Evolutionary conservation across 805 yeast genomes (phyloP).

Genomic region (Saccharomycopsis sp.): DNA sequence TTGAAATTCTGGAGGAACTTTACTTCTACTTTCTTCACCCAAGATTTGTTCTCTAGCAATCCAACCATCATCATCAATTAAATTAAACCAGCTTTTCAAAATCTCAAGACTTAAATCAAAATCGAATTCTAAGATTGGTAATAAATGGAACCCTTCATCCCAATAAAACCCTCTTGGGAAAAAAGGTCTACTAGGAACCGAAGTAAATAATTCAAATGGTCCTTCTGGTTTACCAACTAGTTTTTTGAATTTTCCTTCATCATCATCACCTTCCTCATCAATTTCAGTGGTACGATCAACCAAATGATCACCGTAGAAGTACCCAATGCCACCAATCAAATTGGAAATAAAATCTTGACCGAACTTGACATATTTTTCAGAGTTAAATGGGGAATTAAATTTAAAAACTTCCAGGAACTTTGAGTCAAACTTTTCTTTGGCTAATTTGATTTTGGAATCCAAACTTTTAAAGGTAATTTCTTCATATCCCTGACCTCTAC

Average conservation of each 20-base stretch:
- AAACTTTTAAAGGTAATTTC: slow-evolving; percentile 24
- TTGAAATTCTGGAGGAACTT: slow-evolving; percentile 76
- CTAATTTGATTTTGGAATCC: slow-evolving; percentile 25
- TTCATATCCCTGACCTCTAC: slow-evolving; percentile 7
- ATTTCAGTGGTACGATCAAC: slow-evolving; percentile 65
- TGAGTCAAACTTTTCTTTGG: slow-evolving; percentile 32
- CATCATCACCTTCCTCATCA: slow-evolving; percentile 61
- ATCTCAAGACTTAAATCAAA: slow-evolving; percentile 73
- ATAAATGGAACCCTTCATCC: slow-evolving; percentile 96
- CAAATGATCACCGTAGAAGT: slow-evolving; percentile 71
- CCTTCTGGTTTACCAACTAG: slow-evolving; percentile 57
- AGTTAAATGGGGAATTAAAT: slow-evolving; percentile 44
- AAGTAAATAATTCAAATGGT: slow-evolving; percentile 65
- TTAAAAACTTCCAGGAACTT: slow-evolving; percentile 44
- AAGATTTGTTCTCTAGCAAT: slow-evolving; percentile 91
- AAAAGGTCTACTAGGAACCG: slow-evolving; percentile 87
- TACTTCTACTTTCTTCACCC: slow-evolving; percentile 81
- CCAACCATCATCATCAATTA: slow-evolving; percentile 91
- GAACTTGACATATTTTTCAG: slow-evolving; percentile 37
- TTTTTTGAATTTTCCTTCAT: slow-evolving; percentile 24
- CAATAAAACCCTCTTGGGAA: slow-evolving; percentile 97
- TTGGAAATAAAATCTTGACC: slow-evolving; percentile 77
- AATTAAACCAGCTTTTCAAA: slow-evolving; percentile 73
- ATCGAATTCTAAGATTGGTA: slow-evolving; percentile 76
- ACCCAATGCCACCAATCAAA: slow-evolving; percentile 81